phyloP scores from a whole-genome alignment of 768 basidiomycete species.

The Tephrocybe rancida region DNA sequence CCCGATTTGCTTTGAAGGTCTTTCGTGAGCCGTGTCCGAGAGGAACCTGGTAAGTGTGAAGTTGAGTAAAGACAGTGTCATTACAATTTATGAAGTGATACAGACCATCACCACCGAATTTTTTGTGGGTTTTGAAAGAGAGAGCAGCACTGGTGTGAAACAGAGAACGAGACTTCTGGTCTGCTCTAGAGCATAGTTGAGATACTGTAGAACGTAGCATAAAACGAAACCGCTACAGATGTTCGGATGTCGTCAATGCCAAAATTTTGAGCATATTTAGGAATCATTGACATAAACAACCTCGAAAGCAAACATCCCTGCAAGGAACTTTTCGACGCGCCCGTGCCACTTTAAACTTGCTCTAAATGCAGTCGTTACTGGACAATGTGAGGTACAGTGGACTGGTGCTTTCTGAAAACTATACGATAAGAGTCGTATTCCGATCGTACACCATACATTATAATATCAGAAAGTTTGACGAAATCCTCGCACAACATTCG shows the following conservation, averaged over 20 bases:
- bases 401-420: too few relatives aligned
- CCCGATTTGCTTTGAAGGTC: conserved; percentile 11
- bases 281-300: not conserved
- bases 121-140: not conserved
- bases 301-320: not conserved
- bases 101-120: not conserved
- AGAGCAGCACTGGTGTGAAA: conserved; percentile 11
- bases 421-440: too few relatives aligned
- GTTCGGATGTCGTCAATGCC: not conserved
- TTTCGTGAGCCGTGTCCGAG: conserved; percentile 17
- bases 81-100: not conserved
- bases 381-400: too few relatives aligned
- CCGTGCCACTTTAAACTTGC: too few relatives aligned
- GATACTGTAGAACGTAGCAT: conserved; percentile 15
- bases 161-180: not conserved
- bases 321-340: too few relatives aligned
- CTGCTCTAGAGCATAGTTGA: conserved; percentile 8
- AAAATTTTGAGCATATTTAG: conserved; percentile 7
- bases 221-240: not conserved
- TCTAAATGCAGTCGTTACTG: too few relatives aligned
- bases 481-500: too few relatives aligned
- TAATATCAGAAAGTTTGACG: too few relatives aligned
- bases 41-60: conserved; percentile 12
- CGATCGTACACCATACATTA: too few relatives aligned
- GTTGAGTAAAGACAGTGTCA: not conserved